These are phyloP conservation scores for Petrea volubilis DNA, from an alignment of 257 asterid species.

Conservation along the genomic window DNA sequence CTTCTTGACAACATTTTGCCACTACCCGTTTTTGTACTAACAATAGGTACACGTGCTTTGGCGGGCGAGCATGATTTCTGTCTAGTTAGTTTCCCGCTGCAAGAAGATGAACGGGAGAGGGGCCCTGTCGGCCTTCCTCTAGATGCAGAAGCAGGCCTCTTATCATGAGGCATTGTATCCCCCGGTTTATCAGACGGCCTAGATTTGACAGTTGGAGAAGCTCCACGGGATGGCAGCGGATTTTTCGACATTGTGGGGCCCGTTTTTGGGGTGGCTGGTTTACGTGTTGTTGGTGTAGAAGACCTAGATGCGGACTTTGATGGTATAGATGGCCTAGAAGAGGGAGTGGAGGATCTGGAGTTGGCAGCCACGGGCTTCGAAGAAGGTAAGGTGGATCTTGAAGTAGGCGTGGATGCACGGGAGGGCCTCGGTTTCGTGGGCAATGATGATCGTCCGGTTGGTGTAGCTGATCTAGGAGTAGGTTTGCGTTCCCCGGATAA, in stretches of 20 bases:
- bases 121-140: conserved; percentile 48
- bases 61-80: conserved; percentile 71
- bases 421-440: conserved; percentile 48
- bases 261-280: conserved; percentile 38
- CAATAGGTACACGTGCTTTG: conserved; percentile 35
- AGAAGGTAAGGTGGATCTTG: conserved; percentile 50
- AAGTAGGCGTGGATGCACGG: conserved; percentile 58
- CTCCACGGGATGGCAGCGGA: conserved; percentile 42
- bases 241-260: conserved; percentile 31
- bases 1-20: conserved; percentile 40
- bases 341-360: conserved; percentile 53
- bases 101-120: conserved; percentile 32
- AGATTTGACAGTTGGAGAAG: conserved; percentile 48
- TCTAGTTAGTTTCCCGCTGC: conserved; percentile 42
- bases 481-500: conserved; percentile 43
- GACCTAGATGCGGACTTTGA: conserved; percentile 54
- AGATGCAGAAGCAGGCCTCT: conserved; percentile 71
- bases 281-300: conserved; percentile 57
- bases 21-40: conserved; percentile 30
- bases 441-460: conserved; percentile 44
- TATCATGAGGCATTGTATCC: conserved; percentile 35
- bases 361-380: conserved; percentile 39
- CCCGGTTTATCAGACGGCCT: conserved; percentile 48
- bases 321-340: conserved; percentile 42
- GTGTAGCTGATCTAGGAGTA: conserved; percentile 52